phyloP scores from a whole-genome alignment of 352 stramenopile genomes.

The Peronospora tabacina region DNA sequence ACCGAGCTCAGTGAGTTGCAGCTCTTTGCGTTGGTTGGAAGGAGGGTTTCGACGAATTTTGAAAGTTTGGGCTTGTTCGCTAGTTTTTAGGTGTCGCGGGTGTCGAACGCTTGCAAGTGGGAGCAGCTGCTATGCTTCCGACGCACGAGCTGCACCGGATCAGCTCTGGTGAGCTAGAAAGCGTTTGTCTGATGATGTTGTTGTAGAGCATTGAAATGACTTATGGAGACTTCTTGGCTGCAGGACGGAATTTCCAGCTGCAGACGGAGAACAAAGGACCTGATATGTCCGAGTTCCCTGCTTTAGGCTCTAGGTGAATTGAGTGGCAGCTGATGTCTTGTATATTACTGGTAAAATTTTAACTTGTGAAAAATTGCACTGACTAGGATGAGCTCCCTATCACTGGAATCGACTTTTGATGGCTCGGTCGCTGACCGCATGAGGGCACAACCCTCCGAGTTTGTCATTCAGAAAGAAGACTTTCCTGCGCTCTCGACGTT shows the following conservation, averaged over 20 bases:
- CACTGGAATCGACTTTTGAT: conserved; percentile 44
- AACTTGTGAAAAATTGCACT: neutral
- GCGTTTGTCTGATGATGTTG: neutral
- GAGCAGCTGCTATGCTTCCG: conserved; percentile 21
- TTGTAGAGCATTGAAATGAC: conserved; percentile 3
- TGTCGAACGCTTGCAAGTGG: conserved; percentile 27
- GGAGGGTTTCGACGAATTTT: neutral
- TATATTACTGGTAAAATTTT: neutral
- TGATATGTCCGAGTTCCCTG: conserved; percentile 82
- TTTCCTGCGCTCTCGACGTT: conserved; percentile 80
- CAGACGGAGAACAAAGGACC: conserved; percentile 57
- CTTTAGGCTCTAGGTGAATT: conserved; percentile 48
- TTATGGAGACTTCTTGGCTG: conserved; percentile 16
- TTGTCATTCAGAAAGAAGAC: conserved; percentile 84
- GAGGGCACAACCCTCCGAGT: conserved; percentile 56
- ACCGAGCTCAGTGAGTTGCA: conserved; percentile 35
- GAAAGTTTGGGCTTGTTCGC: neutral
- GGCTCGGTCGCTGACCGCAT: conserved; percentile 26
- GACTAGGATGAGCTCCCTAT: conserved; percentile 51
- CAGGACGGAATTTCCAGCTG: conserved; percentile 48
- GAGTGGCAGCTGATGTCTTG: neutral
- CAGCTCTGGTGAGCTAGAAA: conserved; percentile 34
- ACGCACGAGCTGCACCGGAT: conserved; percentile 57
- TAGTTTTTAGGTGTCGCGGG: conserved; percentile 50
- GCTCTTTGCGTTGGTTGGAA: neutral